Conservation (phyloP, 2,329 filamentous ascomycete species). For the Cladophialophora bantiana region DNA sequence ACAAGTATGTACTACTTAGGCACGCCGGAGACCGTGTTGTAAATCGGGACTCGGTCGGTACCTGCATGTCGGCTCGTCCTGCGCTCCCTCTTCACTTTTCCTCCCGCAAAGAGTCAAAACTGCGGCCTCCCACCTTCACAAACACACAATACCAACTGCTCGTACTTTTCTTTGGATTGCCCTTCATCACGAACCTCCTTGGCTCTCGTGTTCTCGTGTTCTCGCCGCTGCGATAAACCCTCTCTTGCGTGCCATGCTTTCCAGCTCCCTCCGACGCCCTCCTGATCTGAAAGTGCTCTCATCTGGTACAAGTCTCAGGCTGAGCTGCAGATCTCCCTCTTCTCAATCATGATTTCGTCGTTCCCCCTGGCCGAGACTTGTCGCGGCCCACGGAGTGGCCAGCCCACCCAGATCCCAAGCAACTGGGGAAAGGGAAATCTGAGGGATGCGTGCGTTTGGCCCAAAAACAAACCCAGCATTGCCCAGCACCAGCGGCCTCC, state of each 20-base stretch:
- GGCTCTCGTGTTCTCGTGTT: not conserved
- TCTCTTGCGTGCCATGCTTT: not conserved
- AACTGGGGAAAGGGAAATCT: not conserved
- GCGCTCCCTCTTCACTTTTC: not conserved
- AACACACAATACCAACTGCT: not conserved
- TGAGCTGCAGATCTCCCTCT: conserved; percentile 17
- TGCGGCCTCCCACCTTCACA: not conserved
- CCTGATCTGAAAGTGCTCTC: conserved; percentile 3
- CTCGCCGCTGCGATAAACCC: not conserved
- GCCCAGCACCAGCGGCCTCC: conserved; percentile 10
- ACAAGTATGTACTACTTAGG: no score
- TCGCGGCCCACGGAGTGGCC: conserved; percentile 6
- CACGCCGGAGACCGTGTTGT: no score
- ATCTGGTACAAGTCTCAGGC: conserved; percentile 7
- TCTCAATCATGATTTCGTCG: conserved; percentile 60
- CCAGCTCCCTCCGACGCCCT: not conserved
- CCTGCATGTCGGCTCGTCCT: not conserved
- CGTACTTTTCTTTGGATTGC: conserved; percentile 7
- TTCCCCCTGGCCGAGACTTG: conserved; percentile 52
- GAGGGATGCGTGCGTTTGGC: conserved; percentile 8
- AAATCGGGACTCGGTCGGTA: not conserved
- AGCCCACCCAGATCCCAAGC: conserved; percentile 10
- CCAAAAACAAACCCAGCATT: not conserved
- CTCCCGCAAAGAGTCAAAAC: not conserved
- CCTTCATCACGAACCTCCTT: not conserved